Evolutionary conservation across 2,329 filamentous ascomycete genomes (phyloP).

Genomic region (Paracoccidioides brasiliensis): DNA sequence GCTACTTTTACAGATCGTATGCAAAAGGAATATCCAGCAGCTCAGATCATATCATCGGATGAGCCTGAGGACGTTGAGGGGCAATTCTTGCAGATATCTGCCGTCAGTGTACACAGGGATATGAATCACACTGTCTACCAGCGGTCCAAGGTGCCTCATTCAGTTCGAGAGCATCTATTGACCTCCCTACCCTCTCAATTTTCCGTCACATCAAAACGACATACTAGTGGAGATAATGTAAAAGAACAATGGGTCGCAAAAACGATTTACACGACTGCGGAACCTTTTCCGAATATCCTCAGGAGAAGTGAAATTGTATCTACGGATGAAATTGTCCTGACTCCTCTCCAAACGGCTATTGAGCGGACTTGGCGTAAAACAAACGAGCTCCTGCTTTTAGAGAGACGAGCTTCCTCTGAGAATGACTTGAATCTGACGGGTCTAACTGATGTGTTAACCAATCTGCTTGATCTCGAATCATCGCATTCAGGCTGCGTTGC

Average conservation of each 20-base stretch:
- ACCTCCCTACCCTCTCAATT: slow-evolving; percentile 66
- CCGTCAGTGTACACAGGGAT: slow-evolving; percentile 71
- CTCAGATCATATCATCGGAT: slow-evolving; percentile 61
- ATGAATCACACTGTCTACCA: slow-evolving; percentile 74
- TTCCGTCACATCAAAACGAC: slow-evolving; percentile 60
- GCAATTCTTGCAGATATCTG: slow-evolving; percentile 73
- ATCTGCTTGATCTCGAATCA: slow-evolving; percentile 65
- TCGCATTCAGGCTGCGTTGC: slow-evolving; percentile 63
- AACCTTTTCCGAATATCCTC: slow-evolving; percentile 82
- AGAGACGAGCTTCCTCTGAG: slow-evolving; percentile 59
- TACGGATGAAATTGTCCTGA: slow-evolving; percentile 52
- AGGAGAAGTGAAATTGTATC: slow-evolving; percentile 73
- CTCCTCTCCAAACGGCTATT: slow-evolving; percentile 72
- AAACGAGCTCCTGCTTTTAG: slow-evolving; percentile 63
- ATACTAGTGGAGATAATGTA: slow-evolving; percentile 52
- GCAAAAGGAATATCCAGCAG: slow-evolving; percentile 77
- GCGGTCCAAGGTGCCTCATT: slow-evolving; percentile 67
- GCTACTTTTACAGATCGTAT: slow-evolving; percentile 79
- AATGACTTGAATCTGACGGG: slow-evolving; percentile 56
- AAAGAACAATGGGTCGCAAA: slow-evolving; percentile 72
- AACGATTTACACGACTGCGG: slow-evolving; percentile 66
- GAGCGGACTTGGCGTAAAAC: slow-evolving; percentile 87
- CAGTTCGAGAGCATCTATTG: slow-evolving; percentile 75
- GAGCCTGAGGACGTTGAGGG: slow-evolving; percentile 73
- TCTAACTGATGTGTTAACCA: slow-evolving; percentile 61